Percentiles rank a stretch among this genome's conserved stretches.
These are phyloP conservation scores for Cyathus striatus DNA, from an alignment of 768 basidiomycete genomes.

Conservation along the genomic window DNA sequence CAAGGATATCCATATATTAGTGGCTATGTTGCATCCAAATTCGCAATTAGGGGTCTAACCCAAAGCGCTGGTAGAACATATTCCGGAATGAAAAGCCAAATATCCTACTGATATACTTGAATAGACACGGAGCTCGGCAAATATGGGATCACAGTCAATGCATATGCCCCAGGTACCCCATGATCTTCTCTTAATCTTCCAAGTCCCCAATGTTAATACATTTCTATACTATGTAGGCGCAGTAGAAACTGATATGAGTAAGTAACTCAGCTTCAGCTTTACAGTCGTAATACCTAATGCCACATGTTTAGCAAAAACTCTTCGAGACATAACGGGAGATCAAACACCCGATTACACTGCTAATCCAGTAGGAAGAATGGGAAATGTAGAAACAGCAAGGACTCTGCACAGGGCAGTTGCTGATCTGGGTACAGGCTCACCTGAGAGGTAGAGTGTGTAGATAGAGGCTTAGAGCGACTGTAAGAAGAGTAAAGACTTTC, in stretches of 20 bases:
- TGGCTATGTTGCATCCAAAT: constrained; percentile 33
- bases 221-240: constrained; percentile 1
- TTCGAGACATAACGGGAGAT: too few species aligned
- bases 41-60: constrained; percentile 35
- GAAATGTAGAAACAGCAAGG: too few species aligned
- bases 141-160: constrained; percentile 27
- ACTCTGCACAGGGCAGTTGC: too few species aligned
- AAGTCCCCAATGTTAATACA: not conserved
- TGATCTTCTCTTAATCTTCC: too few species aligned
- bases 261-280: not conserved
- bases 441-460: too few species aligned
- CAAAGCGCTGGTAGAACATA: constrained; percentile 21
- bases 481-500: too few species aligned
- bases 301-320: not conserved
- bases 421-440: too few species aligned
- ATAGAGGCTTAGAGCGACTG: too few species aligned
- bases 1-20: not conserved
- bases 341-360: too few species aligned
- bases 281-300: not conserved
- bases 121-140: constrained; percentile 14
- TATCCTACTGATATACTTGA: not conserved
- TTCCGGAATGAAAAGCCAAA: not conserved
- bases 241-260: not conserved
- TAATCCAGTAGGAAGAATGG: constrained; percentile 6
- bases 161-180: constrained; percentile 23